Evolutionary conservation across 768 basidiomycete species (phyloP).

Genomic region (Boletus rubescentipes): DNA sequence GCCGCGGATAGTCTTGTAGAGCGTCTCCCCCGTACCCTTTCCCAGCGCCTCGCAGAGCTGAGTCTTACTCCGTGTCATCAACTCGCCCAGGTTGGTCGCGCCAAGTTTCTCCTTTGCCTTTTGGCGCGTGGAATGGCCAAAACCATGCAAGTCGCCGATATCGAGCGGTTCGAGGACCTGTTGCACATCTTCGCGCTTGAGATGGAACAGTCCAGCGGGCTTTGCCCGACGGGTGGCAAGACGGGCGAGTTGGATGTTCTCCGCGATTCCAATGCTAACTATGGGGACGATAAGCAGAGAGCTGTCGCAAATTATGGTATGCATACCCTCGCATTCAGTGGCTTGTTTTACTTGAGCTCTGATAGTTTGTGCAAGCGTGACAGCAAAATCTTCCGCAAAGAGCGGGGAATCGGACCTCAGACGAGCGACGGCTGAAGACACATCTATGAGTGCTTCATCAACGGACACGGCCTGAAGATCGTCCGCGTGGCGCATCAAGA

Average conservation of each 20-base stretch:
- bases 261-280: constrained; percentile 92
- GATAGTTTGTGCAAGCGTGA: constrained; percentile 78
- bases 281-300: not conserved
- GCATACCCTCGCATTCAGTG: constrained; percentile 83
- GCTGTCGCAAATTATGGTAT: not conserved
- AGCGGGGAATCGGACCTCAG: constrained; percentile 22
- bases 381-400: constrained; percentile 55
- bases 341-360: constrained; percentile 69
- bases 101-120: constrained; percentile 84
- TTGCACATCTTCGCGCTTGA: constrained; percentile 51
- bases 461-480: constrained; percentile 95
- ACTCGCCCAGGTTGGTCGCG: constrained; percentile 64
- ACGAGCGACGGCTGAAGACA: constrained; percentile 58
- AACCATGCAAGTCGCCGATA: constrained; percentile 83
- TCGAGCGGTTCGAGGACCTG: constrained; percentile 64
- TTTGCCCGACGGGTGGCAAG: constrained; percentile 91
- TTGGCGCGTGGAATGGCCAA: constrained; percentile 71
- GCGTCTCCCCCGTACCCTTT: constrained; percentile 75
- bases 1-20: constrained; percentile 83
- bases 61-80: constrained; percentile 60
- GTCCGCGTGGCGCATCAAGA: constrained; percentile 86
- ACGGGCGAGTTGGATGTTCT: constrained; percentile 91
- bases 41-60: constrained; percentile 74
- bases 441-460: constrained; percentile 93
- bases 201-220: constrained; percentile 83